Evolutionary conservation across 2,329 filamentous ascomycete genomes (phyloP), one percentile per base, ranked within the genome.

Genomic region (Alternaria rosae): DNA sequence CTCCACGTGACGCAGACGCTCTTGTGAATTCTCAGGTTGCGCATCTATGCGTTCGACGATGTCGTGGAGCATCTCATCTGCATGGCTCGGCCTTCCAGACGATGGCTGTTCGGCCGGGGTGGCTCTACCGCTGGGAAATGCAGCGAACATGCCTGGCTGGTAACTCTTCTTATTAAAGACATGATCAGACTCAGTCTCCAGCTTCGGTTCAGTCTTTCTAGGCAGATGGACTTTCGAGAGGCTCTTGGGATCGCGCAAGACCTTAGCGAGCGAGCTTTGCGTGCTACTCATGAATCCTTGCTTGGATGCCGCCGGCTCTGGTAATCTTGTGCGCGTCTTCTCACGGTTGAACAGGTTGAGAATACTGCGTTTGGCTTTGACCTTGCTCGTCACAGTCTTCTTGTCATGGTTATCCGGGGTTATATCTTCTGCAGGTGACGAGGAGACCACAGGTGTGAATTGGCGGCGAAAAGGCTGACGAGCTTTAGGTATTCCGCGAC

Each of bases 281-380:
- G 63, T 65, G 38, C 57, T 65, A 13, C 62, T 54, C 13, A 68
- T 48, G 15, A 69, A 72, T 6, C 65, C 56, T 30, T 63, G 63
- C 38, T 72, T 69, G 6, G 62, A 21, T 23, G 58, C 62, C 3
- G 12, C 32, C n/a, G 54, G 47, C 41, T 47, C 62, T 44, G 56
- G 51, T 15, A 23, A 32, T n/a, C 35, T 51, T 12, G 32, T 50
- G 7, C 20, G 35, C 13, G 64, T 66, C 15, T 35, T 53, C 5
- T 69, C 59, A 13, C 63, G 66, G 41, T 52, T 70, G 56, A 77
- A 76, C 5, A 77, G 47, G n/a, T 67, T 57, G 4, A 67, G 69
- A 25, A 78, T 54, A 55, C 72, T 76, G 23, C 63, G 67, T 57
- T 73, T 72, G 6, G 63, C 35, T 28, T 70, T 72, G 43, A 71